Percentiles rank a stretch among this genome's conserved stretches.
Evolutionary conservation across 1,284 basidiomycete genomes (phyloP).

Genomic region (Heimioporus retisporus): DNA sequence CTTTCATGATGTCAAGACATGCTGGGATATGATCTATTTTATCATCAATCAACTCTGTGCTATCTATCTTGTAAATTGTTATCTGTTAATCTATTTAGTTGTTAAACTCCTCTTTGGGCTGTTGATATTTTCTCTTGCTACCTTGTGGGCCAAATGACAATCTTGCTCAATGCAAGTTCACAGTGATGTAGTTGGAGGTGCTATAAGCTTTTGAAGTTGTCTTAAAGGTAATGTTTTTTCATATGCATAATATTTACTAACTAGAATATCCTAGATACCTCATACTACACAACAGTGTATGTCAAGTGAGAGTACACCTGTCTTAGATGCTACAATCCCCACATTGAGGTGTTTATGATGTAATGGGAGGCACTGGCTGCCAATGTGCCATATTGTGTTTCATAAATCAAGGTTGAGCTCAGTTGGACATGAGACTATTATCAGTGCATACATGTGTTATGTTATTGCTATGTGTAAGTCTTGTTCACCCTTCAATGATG

Average conservation of each 20-base stretch:
- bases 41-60: background rate
- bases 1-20: background rate
- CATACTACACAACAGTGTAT: background rate
- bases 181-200: background rate
- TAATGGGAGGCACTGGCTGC: background rate
- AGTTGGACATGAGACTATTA: background rate
- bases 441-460: background rate
- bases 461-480: conserved; percentile 5
- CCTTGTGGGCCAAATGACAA: too few relatives aligned
- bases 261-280: background rate
- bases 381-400: background rate
- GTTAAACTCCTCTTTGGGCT: background rate
- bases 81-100: too few relatives aligned
- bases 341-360: background rate
- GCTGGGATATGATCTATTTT: background rate
- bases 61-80: background rate
- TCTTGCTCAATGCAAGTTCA: background rate
- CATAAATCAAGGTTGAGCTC: background rate
- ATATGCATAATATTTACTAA: too few relatives aligned
- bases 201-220: conserved; percentile 1
- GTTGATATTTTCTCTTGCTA: background rate
- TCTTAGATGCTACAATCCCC: background rate
- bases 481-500: too few relatives aligned
- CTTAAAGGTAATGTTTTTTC: background rate
- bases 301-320: background rate